Evolutionary conservation across 2,329 filamentous ascomycete genomes (phyloP).

Genomic region (Fusarium heterosporum): DNA sequence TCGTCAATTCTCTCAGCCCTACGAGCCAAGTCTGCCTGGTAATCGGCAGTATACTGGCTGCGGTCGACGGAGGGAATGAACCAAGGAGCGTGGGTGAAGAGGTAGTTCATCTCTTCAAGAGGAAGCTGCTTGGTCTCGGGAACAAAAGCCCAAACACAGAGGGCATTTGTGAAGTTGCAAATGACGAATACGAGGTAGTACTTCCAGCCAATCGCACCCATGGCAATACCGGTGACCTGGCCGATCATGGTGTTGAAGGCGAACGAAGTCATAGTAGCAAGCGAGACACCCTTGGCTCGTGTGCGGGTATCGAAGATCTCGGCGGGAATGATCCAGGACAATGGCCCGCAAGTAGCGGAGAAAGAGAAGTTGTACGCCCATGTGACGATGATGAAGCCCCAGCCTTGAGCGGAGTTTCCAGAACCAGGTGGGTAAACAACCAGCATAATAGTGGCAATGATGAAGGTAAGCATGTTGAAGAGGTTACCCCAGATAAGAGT

Average conservation of each 20-base stretch:
- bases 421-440: constrained; percentile 67
- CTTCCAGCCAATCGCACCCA: constrained; percentile 52
- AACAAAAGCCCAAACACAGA: constrained; percentile 72
- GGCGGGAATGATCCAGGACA: constrained; percentile 66
- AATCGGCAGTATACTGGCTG: constrained; percentile 28
- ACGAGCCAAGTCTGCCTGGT: constrained; percentile 65
- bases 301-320: constrained; percentile 83
- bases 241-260: constrained; percentile 82
- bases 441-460: constrained; percentile 69
- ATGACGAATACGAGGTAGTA: constrained; percentile 56
- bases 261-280: constrained; percentile 77
- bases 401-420: constrained; percentile 64
- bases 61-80: constrained; percentile 22
- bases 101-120: constrained; percentile 71
- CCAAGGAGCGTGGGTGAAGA: constrained; percentile 26
- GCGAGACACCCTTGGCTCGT: constrained; percentile 76
- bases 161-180: constrained; percentile 47
- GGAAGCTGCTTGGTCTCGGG: constrained; percentile 74
- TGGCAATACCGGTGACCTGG: constrained; percentile 58
- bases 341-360: constrained; percentile 24
- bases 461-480: constrained; percentile 77
- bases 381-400: constrained; percentile 56
- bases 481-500: constrained; percentile 79
- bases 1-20: constrained; percentile 53
- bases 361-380: constrained; percentile 35